Base-by-base conservation (phyloP, 2,329 filamentous ascomycete species). In the Endoconidiophora laricicola region DNA sequence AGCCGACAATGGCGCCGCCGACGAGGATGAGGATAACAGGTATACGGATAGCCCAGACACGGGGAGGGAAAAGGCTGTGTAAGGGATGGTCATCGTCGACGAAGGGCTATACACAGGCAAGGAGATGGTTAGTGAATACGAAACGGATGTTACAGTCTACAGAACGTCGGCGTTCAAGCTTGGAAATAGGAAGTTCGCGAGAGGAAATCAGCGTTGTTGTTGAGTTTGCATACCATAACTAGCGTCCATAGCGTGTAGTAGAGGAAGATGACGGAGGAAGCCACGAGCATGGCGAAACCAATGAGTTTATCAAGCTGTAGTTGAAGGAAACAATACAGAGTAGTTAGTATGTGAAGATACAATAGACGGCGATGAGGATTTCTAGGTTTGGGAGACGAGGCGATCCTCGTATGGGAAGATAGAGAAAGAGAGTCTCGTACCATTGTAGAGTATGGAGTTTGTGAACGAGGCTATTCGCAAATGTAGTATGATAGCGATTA, bases 221-320 rank as follows among this genome's bases (percentile, higher is more conserved):
- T 33, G 29, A 33, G 29, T 33, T 33, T 12, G 29, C 68, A 53
- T 77, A 95, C 91, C 85, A 98, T 96, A 57, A 96, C 75, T 56
- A 98, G 75, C 24, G 91, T 94, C 91, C 91, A 98, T 66, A 94
- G 78, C 56, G 86, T 91, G 72, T 98, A 98, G 77, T 98, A 98
- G 60, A 75, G 68, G 60, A 79, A 79, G 60, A 79, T 71, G 65
- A 76, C 71, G 56, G 74, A 71, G 60, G 75, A 73, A 64, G 73
- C 75, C 74, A 76, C 74, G 65, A 79, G 72, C 75, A 79, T 79
- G 74, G 75, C 73, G 71, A 78, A 69, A 63, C 75, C 75, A 61
- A 77, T 71, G 63, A 79, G 76, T 78, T 86, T 88, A 76, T 94
- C 91, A 69, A 95, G 83, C 91, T 98, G 65, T 9, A 41, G 18